Base-by-base conservation (phyloP, 352 stramenopile species). In the Phytopythium cucurbitacearum region DNA sequence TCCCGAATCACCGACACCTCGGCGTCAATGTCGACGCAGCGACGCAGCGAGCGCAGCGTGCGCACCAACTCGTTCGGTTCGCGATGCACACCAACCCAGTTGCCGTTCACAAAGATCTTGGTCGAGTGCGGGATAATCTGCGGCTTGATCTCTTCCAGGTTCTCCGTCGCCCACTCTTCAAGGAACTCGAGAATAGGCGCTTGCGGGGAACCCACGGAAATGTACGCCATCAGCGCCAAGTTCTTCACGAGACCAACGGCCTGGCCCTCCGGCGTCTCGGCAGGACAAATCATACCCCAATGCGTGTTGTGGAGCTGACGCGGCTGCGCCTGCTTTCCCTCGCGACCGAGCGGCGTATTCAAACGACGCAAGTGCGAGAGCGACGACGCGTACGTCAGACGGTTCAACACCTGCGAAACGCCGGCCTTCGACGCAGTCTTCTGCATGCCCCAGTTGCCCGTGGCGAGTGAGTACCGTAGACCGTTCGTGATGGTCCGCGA, bases 51-150 rank as follows among this genome's bases (percentile, higher is more conserved):
- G 16, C 89, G 91, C 51, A 99, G 88, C 7, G 95, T 99, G 37
- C 95, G 82, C 36, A 99, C 96, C 11, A 98, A 59, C 60, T 94
- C 87, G 45, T 99, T 97, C 33, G 97, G 97, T 61, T 99, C 96
- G 47, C 94, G 93, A 65, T 99, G 96, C 43, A 99, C 95, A 45
- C 97, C 97, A 33, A 99, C 90, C 97, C 97, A 99, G 65, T 98
- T 99, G 40, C 98, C 97, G 65, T 99, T 99, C 48, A 99, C 96
- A 59, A 99, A 99, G 52, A 99, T 99, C 84, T 99, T 99, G 42
- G 97, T 99, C 16, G 95, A 98, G 50, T 94, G 94, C 1, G 92
- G 91, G 62, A 99, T 99, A 40, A 98, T 97, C 52, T 96, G 95
- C 33, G 97, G 96, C 48, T 98, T 93, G 62, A 99, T 99, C 52